These are phyloP conservation scores for Gracilaria domingensis DNA, from an alignment of 23 red algal genomes.

Conservation along the genomic window DNA sequence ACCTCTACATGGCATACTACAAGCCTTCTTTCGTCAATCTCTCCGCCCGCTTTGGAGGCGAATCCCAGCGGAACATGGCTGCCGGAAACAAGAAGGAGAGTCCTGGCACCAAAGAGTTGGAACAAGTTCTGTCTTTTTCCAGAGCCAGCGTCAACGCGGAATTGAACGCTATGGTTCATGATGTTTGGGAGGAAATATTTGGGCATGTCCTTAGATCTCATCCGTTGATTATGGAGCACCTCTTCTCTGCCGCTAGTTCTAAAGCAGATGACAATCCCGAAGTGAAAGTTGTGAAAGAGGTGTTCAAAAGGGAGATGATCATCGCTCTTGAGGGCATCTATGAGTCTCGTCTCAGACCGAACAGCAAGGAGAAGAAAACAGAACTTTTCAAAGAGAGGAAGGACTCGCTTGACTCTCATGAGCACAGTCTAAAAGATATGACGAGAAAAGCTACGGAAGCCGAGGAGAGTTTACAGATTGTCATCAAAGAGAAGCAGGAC, in stretches of 20 bases:
- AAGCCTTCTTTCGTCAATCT: neutral
- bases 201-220: neutral
- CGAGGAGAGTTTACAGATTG: neutral
- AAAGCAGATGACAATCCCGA: neutral
- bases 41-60: neutral
- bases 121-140: neutral
- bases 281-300: neutral
- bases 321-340: neutral
- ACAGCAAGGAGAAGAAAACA: neutral
- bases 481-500: neutral
- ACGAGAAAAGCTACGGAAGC: neutral
- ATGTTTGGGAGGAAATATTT: slow-evolving; percentile 1
- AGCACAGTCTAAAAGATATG: neutral
- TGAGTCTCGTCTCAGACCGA: neutral
- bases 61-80: neutral
- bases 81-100: neutral
- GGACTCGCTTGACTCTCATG: neutral
- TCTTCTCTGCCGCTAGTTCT: neutral
- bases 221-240: neutral
- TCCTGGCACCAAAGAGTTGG: neutral
- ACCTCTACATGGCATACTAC: neutral
- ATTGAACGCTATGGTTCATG: slow-evolving; percentile 7
- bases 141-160: neutral
- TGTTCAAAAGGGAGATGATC: slow-evolving; percentile 11
- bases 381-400: neutral